Conservation (phyloP, 768 basidiomycete species). For the Cyclocybe aegerita region DNA sequence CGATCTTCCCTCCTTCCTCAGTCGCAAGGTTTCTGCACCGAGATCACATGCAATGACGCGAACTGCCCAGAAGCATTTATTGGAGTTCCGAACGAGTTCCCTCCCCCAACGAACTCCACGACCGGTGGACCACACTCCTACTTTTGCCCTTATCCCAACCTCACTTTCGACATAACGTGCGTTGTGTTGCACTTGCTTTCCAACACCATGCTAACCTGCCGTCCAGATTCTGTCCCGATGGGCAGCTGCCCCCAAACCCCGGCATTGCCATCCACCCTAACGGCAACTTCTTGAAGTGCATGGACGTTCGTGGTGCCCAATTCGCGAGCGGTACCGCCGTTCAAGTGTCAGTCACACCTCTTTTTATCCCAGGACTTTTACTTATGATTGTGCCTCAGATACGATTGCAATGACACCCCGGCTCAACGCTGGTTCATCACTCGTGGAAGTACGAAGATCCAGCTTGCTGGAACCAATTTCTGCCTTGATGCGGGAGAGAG, state of each 20-base stretch:
- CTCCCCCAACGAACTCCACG: slow-evolving; percentile 5
- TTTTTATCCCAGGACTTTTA: background rate
- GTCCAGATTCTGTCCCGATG: slow-evolving; percentile 3
- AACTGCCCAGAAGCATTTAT: slow-evolving; percentile 21
- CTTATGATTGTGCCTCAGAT: slow-evolving; percentile 15
- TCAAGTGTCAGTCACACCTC: slow-evolving; percentile 23
- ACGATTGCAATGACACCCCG: slow-evolving; percentile 30
- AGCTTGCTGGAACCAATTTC: slow-evolving; percentile 29
- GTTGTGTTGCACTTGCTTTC: background rate
- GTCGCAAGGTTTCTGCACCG: slow-evolving; percentile 18
- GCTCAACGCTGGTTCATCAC: slow-evolving; percentile 31
- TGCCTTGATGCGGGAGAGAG: slow-evolving; percentile 34
- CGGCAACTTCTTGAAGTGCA: slow-evolving; percentile 21
- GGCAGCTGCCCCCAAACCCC: background rate
- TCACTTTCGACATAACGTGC: slow-evolving; percentile 15
- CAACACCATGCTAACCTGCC: background rate
- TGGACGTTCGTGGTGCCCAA: slow-evolving; percentile 28
- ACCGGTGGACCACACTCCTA: slow-evolving; percentile 3
- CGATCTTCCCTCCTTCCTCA: background rate
- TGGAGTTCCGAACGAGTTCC: slow-evolving; percentile 9
- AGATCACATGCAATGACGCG: slow-evolving; percentile 13
- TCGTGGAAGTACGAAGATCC: slow-evolving; percentile 25
- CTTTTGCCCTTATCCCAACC: slow-evolving; percentile 7
- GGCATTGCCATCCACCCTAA: slow-evolving; percentile 26
- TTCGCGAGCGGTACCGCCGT: slow-evolving; percentile 28